Evolutionary conservation across 1,139 yeast species (phyloP).

Genomic region (Suhomyces yuchorum): DNA sequence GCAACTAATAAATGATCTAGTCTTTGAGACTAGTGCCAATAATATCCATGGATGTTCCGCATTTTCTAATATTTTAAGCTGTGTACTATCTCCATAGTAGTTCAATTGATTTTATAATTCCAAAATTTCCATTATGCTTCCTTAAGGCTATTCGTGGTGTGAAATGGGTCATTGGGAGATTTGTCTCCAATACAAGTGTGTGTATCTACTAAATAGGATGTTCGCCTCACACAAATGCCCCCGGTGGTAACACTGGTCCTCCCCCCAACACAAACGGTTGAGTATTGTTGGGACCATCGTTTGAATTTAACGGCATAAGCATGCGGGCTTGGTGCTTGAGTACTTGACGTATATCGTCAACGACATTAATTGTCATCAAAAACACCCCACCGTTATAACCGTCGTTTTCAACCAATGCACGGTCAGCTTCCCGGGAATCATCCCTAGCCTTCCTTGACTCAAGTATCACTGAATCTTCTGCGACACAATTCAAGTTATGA

Average conservation of each 20-base stretch:
- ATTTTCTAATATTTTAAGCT: no score
- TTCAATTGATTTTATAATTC: no score
- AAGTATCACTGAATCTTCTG: constrained; percentile 35
- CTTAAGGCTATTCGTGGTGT: no score
- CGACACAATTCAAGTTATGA: constrained; percentile 37
- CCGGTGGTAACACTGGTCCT: constrained; percentile 1
- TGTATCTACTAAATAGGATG: no score
- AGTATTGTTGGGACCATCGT: background rate
- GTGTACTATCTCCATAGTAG: no score
- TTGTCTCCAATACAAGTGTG: no score
- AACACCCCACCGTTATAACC: constrained; percentile 46
- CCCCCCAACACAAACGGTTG: background rate
- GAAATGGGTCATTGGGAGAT: no score
- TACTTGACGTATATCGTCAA: constrained; percentile 20
- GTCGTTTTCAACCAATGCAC: constrained; percentile 29
- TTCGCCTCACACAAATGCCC: constrained; percentile 18
- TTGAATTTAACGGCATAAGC: background rate
- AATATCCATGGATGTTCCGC: no score
- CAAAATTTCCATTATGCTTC: no score
- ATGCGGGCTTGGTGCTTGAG: constrained; percentile 13
- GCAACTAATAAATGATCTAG: no score
- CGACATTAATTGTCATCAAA: constrained; percentile 32
- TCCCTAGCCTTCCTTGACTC: constrained; percentile 13
- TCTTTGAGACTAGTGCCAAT: no score
- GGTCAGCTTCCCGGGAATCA: constrained; percentile 13